Evolutionary conservation across 345 rosid species (phyloP), one percentile per base, ranked within the genome.

Genomic region (Melastoma malabathricum): DNA sequence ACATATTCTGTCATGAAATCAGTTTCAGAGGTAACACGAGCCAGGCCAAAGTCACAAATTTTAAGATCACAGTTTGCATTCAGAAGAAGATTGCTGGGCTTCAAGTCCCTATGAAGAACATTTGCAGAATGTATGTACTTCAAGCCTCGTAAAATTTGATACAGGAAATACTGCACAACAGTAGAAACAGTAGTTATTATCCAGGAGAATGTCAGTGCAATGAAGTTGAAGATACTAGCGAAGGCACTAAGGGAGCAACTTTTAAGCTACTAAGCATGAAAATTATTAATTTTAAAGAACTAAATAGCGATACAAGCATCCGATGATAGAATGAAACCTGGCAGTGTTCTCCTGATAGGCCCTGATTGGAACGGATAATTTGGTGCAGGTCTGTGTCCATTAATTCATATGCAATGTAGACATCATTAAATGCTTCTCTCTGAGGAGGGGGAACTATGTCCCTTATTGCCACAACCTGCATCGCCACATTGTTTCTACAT

Each of bases 31-130:
- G 83, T 73, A 48, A 73, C 85, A 67, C 94, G 92, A 61, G 94
- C 94, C 15, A 82, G 79, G 61, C 94, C 98, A 64, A 90, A 90
- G 63, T 90, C 96, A 68, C 94, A 84, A 47, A 90, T 90, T 81
- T 90, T 86, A 49, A 90, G 60, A 55, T 78, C 92, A 52, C 96
- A 82, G 31, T 84, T 71, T 43, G 72, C 73, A 59, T 77, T 80
- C 56, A 90, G 57, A 25, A 84, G 94, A 48, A 90, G 81, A 64
- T 84, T 90, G 87, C 92, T 75, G 43, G 96, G 96, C 61, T 90
- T 86, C 65, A 90, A 66, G 70, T 90, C 98, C 61, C 96, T 78
- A 63, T 90, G 98, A 71, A 90, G 71, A 64, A 90, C 96, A 71
- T 82, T 86, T 47, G 96, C 92, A 14, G 94, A 84, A 56, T 90